phyloP scores from a whole-genome alignment of 1,284 basidiomycete species.

The Blastosporella zonata region DNA sequence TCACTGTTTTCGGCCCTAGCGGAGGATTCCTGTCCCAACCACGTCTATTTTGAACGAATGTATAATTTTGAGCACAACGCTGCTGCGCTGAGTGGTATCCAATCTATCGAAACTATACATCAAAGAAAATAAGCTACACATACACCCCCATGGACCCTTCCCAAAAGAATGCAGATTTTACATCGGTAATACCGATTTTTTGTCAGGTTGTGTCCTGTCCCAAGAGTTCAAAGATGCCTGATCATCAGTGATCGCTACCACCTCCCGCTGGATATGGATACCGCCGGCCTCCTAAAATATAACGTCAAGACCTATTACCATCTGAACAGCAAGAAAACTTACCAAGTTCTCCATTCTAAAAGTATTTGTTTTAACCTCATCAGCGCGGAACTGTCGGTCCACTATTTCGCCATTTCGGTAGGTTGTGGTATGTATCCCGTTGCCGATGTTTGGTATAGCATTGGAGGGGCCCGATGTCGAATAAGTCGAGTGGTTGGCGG shows the following conservation, averaged over 20 bases:
- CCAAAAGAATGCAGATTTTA: background rate
- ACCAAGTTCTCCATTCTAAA: conserved; percentile 18
- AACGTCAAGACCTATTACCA: too few species aligned
- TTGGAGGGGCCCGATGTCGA: conserved; percentile 9
- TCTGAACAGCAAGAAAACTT: background rate
- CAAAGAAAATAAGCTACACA: background rate
- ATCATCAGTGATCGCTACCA: conserved; percentile 17
- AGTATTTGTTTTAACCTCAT: conserved; percentile 14
- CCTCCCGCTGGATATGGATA: conserved; percentile 19
- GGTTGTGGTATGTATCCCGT: conserved; percentile 15
- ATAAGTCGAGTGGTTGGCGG: conserved; percentile 7
- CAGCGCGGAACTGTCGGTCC: conserved; percentile 16
- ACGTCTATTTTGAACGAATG: background rate
- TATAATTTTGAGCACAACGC: background rate
- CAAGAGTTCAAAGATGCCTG: conserved; percentile 14
- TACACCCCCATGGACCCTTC: background rate
- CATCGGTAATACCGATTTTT: conserved; percentile 5
- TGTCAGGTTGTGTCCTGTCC: conserved; percentile 10
- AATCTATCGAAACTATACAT: background rate
- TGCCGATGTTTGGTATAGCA: conserved; percentile 6
- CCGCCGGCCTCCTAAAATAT: conserved; percentile 12
- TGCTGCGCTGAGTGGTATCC: background rate
- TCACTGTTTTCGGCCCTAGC: too few species aligned
- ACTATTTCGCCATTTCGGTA: conserved; percentile 16
- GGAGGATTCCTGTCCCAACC: background rate